Percentiles rank a stretch among this genome's conserved stretches.
phyloP scores from a whole-genome alignment of 768 basidiomycete species.

The Suillus cothurnatus region DNA sequence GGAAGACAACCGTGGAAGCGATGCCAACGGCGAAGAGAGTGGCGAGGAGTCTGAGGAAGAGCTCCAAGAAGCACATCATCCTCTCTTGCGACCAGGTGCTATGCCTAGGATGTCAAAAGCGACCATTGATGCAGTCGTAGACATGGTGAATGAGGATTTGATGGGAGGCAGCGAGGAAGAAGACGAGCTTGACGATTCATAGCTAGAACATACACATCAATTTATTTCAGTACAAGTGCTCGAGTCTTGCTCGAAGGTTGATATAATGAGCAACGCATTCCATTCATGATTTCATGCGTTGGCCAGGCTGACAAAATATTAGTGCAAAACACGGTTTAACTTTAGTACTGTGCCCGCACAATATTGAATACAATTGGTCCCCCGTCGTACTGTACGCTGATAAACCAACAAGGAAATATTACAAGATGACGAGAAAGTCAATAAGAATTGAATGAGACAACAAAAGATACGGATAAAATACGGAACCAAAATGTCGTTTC shows the following conservation, averaged over 20 bases:
- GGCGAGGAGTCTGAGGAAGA: constrained; percentile 44
- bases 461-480: background rate
- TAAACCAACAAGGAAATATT: background rate
- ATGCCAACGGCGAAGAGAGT: constrained; percentile 35
- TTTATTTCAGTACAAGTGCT: background rate
- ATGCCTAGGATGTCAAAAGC: constrained; percentile 71
- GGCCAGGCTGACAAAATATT: background rate
- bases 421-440: background rate
- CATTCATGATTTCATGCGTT: background rate
- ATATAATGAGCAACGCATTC: background rate
- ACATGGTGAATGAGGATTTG: constrained; percentile 59
- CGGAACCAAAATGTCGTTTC: background rate
- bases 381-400: background rate
- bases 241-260: background rate
- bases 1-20: constrained; percentile 35
- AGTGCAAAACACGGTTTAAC: background rate
- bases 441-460: background rate
- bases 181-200: constrained; percentile 53
- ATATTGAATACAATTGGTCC: background rate
- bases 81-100: constrained; percentile 63
- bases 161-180: constrained; percentile 37
- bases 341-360: background rate
- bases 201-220: background rate
- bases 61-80: constrained; percentile 59
- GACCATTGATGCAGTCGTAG: constrained; percentile 64